Evolutionary conservation across 1,139 yeast species (phyloP), one percentile per base, ranked within the genome.

Genomic region (Kluyveromyces sp.): DNA sequence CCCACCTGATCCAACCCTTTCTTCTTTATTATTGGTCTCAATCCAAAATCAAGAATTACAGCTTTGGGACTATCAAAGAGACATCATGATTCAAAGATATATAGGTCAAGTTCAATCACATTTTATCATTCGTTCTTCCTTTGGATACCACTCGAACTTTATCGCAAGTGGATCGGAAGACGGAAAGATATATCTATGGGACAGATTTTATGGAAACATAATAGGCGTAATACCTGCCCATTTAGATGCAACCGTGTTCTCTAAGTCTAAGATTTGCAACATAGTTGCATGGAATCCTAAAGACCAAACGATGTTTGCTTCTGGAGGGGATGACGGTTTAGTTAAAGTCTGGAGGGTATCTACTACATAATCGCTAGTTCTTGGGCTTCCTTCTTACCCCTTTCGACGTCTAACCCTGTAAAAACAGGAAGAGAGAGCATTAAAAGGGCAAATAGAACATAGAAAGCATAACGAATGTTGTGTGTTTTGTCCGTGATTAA

Each of bases 141-240:
- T 88, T 61, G 95, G 95, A 0, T 69, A 69, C 30, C 73, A 77
- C 47, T 94, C 83, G 55, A 81, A 80, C 50, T 67, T 86, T 41
- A 77, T 87, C 0, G 67, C 84, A 15, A 79, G 89, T 53, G 96
- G 96, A 1, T 80, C 94, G 38, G 94, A 84, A 56, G 94, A 86
- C 58, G 88, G 92, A 0, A 71, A 74, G 47, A 74, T 87, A 3
- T 87, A 81, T 62, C 68, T 88, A 4, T 88, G 96, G 95, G 86
- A 85, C 55, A 70, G 83, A 33, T 73, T 74, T 43, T 79, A 81
- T 18, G 92, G 94, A 3, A 80, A 82, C 47, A 70, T 87, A 25
- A 66, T 88, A 3, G 80, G 80, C 9, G 74, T 71, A 2, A 56
- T 80, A 31, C 65, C 73, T 7, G 95, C 84, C 0, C 97, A 92